Evolutionary conservation across 345 rosid genomes (phyloP).

Genomic region (Eucalyptus curtisii): DNA sequence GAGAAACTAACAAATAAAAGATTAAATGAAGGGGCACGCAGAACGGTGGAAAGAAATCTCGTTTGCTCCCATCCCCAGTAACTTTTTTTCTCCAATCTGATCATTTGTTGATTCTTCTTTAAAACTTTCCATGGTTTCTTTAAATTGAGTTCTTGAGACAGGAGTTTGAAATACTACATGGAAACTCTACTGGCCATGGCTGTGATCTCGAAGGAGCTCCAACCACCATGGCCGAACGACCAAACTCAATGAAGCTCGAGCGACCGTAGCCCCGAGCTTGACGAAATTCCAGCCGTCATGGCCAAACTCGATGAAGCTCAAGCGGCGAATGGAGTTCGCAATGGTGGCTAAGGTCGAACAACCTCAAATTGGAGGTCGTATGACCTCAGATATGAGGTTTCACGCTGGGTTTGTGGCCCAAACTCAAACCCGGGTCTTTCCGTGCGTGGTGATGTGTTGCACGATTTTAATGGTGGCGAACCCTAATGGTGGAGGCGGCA

Average conservation of each 20-base stretch:
- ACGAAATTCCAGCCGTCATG: not conserved
- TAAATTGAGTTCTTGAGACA: not conserved
- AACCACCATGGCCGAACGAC: not conserved
- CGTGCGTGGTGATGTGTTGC: not conserved
- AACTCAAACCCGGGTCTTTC: not conserved
- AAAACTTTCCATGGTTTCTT: not conserved
- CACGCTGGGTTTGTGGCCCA: not conserved
- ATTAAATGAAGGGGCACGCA: not conserved
- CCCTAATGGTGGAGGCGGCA: not conserved
- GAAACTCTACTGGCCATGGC: not conserved
- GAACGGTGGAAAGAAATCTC: constrained; percentile 32
- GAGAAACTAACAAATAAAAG: not conserved
- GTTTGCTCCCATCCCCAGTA: constrained; percentile 45
- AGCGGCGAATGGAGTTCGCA: not conserved
- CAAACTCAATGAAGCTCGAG: not conserved
- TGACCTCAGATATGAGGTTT: not conserved
- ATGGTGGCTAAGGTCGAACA: not conserved
- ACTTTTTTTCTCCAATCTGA: not conserved
- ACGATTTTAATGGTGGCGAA: not conserved
- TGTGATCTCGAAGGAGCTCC: not conserved
- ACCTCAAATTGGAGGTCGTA: not conserved
- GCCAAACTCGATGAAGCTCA: not conserved
- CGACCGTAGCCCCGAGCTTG: not conserved
- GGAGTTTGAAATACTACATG: not conserved
- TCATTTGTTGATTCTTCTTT: not conserved